Base-by-base conservation (phyloP, 305 asterid species). In the Salvia sclarea region DNA sequence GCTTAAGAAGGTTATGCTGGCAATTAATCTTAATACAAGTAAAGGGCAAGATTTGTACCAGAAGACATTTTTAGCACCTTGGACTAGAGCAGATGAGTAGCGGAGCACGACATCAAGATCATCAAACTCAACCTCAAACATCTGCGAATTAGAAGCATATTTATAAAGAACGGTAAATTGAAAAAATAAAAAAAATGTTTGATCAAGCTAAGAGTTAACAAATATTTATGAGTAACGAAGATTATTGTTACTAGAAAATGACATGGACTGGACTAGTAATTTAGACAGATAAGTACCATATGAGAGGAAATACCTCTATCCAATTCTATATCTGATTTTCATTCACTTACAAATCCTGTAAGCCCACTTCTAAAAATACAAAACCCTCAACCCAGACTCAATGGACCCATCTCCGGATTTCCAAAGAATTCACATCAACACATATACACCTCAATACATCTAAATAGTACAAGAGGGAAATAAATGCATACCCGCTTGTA, bases 1-100 rank as follows among this genome's bases (percentile, higher is more conserved):
- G 45, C 35, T 20, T 16, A 64, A n/a, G 49, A 31, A 55, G 59
- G n/a, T 71, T 12, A 28, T 24, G 20, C 17, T 22, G 28, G 43
- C 14, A 61, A 35, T 28, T 17, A 52, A 63, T 28, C 3, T 37
- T 44, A 35, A 72, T 24, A 55, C 9, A 28, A 24, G 37, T 68
- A 48, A 31, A 18, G 54, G 61, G 60, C 41, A 64, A 30, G 73
- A 40, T 60, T 74, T 86, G 61, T 91, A 91, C 98, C 98, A 91
- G 85, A 91, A 91, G 57, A 91, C 94, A 83, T 84, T 87, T 75
- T 85, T 80, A 77, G 95, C 95, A 71, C 98, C 98, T 80, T 84
- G 88, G 75, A 89, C 87, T 61, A 92, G 94, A 64, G 96, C 95
- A 49, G 88, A 82, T 16, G 96, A 89, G 72, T 79, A 87, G 38